Conservation (phyloP, 1,139 yeast species). For the Nakaseomyces sp. region DNA sequence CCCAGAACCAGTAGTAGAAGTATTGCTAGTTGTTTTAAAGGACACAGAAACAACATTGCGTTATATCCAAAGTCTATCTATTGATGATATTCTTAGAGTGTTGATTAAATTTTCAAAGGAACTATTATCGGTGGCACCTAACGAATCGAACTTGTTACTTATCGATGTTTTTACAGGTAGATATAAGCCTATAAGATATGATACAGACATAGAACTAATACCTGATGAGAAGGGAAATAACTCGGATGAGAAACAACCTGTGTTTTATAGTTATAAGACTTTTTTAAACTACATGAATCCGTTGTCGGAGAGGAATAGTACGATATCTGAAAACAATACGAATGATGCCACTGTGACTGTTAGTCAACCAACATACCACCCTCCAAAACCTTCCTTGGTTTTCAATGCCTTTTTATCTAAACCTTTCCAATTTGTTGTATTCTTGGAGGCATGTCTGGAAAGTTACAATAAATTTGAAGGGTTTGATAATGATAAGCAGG, state of each 20-base stretch:
- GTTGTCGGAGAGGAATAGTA: conserved; percentile 10
- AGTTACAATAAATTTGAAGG: conserved; percentile 74
- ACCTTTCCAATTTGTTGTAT: conserved; percentile 85
- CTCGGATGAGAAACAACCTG: conserved; percentile 29
- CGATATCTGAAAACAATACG: conserved; percentile 4
- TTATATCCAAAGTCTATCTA: conserved; percentile 60
- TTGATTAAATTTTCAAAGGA: conserved; percentile 57
- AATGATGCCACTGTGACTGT: conserved; percentile 14
- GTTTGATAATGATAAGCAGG: conserved; percentile 55
- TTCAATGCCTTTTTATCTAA: conserved; percentile 79
- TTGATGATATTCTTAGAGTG: conserved; percentile 71
- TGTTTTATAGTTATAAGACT: conserved; percentile 61
- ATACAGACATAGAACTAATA: conserved; percentile 9
- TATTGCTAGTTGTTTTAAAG: conserved; percentile 58
- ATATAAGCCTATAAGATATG: conserved; percentile 41
- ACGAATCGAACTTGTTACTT: conserved; percentile 71
- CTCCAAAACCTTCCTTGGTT: conserved; percentile 83
- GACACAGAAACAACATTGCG: conserved; percentile 56
- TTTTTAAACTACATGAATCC: conserved; percentile 53
- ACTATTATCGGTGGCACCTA: conserved; percentile 60
- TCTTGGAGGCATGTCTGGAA: conserved; percentile 83
- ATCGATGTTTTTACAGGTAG: conserved; percentile 86
- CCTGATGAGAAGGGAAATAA: conserved; percentile 4
- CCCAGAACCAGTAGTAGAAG: conserved; percentile 68
- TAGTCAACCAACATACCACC: conserved; percentile 62